Evolutionary conservation across 345 rosid species (phyloP).

Genomic region (Rhizophora apiculata): DNA sequence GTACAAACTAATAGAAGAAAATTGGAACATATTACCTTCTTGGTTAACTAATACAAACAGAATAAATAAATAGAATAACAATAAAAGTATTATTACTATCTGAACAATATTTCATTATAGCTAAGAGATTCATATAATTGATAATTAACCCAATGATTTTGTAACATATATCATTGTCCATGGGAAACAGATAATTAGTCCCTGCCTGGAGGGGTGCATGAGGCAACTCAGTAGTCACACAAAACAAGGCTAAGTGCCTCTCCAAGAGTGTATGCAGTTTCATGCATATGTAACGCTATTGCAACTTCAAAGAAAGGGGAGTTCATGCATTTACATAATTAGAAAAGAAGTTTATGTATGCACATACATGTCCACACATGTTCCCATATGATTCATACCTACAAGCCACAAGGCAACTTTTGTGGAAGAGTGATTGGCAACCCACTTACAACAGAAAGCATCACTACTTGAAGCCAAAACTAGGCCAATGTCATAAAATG

Average conservation of each 20-base stretch:
- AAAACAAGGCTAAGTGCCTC: too few relatives aligned
- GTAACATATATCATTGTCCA: too few relatives aligned
- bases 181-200: too few relatives aligned
- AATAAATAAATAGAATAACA: background rate
- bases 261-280: too few relatives aligned
- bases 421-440: background rate
- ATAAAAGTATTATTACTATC: background rate
- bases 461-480: background rate
- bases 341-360: background rate
- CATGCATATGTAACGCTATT: too few relatives aligned
- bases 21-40: background rate
- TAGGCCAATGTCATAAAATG: background rate
- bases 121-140: too few relatives aligned
- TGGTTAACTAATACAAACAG: background rate
- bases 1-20: background rate
- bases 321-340: background rate
- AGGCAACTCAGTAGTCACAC: too few relatives aligned
- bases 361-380: background rate
- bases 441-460: background rate
- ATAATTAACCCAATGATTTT: too few relatives aligned
- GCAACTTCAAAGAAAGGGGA: too few relatives aligned
- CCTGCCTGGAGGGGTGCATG: too few relatives aligned
- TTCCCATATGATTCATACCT: background rate
- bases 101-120: too few relatives aligned
- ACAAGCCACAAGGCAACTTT: background rate